phyloP scores from a whole-genome alignment of 148 eudicot species.

The Agrostemma githago region DNA sequence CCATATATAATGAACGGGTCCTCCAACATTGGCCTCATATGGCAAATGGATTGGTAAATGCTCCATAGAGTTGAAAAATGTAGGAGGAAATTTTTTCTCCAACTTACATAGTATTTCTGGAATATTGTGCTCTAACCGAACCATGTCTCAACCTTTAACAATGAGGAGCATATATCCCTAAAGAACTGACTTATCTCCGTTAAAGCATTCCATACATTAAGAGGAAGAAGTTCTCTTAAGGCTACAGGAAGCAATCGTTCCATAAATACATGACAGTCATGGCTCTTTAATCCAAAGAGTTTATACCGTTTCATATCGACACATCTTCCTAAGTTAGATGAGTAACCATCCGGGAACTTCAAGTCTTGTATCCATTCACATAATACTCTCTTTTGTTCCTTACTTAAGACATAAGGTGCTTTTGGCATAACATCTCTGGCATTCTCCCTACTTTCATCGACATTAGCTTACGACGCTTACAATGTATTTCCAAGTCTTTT shows the following conservation, averaged over 20 bases:
- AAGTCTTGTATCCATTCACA: slow-evolving; percentile 13
- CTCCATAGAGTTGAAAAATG: neutral
- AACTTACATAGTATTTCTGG: neutral
- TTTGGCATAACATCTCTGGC: neutral
- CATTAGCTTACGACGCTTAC: neutral
- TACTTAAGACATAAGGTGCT: slow-evolving; percentile 13
- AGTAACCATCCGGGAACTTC: slow-evolving; percentile 25
- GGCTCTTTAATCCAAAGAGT: slow-evolving; percentile 6
- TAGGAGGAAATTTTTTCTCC: slow-evolving; percentile 20
- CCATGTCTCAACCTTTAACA: slow-evolving; percentile 6
- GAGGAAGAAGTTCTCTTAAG: slow-evolving; percentile 14
- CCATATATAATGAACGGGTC: neutral
- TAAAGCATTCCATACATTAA: slow-evolving; percentile 17
- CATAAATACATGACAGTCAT: slow-evolving; percentile 29
- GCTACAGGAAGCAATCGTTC: slow-evolving; percentile 24
- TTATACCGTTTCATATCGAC: slow-evolving; percentile 8
- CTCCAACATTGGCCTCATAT: neutral
- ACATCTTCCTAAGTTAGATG: slow-evolving; percentile 20
- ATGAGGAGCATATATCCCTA: slow-evolving; percentile 16
- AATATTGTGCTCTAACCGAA: slow-evolving; percentile 5
- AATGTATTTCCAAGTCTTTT: neutral
- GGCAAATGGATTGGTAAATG: neutral
- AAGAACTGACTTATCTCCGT: slow-evolving; percentile 28
- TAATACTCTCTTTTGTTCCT: too few species aligned
- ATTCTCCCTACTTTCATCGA: too few species aligned